Evolutionary conservation across 2,329 filamentous ascomycete genomes (phyloP).

Genomic region (Neonectria hederae): DNA sequence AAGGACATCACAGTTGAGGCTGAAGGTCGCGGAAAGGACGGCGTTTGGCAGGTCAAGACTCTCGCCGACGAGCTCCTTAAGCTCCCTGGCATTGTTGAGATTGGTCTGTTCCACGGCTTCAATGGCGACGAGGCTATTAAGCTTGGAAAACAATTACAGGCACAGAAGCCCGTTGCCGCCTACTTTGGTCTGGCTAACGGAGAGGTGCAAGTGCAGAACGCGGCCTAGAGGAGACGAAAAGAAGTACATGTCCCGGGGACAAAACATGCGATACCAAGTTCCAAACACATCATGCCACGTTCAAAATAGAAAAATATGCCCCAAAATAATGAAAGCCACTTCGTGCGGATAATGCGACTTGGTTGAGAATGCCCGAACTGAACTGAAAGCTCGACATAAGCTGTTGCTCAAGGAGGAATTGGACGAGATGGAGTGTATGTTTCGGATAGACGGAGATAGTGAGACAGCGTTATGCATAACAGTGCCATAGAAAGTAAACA

Average conservation of each 20-base stretch:
- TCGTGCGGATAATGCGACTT: background rate
- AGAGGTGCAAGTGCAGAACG: conserved; percentile 56
- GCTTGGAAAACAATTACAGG: conserved; percentile 68
- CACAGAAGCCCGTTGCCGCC: conserved; percentile 90
- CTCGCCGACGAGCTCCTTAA: conserved; percentile 79
- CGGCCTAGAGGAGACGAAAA: conserved; percentile 22
- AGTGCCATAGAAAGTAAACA: background rate
- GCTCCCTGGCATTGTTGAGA: conserved; percentile 89
- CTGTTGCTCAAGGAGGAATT: conserved; percentile 7
- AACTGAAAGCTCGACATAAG: background rate
- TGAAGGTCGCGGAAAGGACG: conserved; percentile 60
- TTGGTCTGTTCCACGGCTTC: conserved; percentile 86
- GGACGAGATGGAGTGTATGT: conserved; percentile 1
- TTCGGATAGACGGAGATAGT: background rate
- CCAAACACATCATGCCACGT: background rate
- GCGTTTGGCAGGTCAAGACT: conserved; percentile 81
- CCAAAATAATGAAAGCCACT: background rate
- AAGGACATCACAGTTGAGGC: conserved; percentile 60
- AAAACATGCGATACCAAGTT: background rate
- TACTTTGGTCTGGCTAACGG: conserved; percentile 94
- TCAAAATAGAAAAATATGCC: background rate
- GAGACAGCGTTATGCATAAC: background rate
- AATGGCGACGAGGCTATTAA: conserved; percentile 74
- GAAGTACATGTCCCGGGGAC: background rate
- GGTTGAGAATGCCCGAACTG: background rate